A percentile compares a stretch with the other conserved stretches of the same genome.
These are phyloP conservation scores for Picea glauca DNA, from an alignment of 75 land plant genomes.

Conservation along the genomic window DNA sequence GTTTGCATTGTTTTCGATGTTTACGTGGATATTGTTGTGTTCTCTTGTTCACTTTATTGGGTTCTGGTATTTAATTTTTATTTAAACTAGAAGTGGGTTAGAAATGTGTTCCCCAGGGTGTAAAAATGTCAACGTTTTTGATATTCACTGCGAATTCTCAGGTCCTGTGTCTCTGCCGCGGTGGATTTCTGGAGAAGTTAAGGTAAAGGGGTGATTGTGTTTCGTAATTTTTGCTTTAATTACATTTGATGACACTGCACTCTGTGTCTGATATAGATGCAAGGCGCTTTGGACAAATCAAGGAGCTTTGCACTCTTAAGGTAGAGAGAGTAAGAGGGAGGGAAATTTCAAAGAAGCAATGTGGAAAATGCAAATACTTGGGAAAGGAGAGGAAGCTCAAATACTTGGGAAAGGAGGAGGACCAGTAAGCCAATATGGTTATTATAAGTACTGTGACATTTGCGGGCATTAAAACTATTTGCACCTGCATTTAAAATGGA, in stretches of 20 bases:
- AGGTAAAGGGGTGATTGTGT: background rate
- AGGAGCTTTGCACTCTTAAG: constrained; percentile 14
- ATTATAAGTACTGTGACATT: background rate
- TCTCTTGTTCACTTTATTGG: background rate
- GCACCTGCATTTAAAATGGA: constrained; percentile 5
- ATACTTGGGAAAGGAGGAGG: constrained; percentile 8
- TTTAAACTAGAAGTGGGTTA: background rate
- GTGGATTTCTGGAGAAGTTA: background rate
- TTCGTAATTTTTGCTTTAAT: background rate
- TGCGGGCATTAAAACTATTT: constrained; percentile 3
- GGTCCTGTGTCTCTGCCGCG: background rate
- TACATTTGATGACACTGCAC: background rate
- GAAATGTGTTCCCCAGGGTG: background rate
- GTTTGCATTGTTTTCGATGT: background rate
- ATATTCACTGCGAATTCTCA: background rate
- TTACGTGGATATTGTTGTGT: background rate
- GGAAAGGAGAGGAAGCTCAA: constrained; percentile 10
- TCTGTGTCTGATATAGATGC: constrained; percentile 14
- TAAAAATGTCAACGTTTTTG: background rate
- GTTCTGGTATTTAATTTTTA: background rate
- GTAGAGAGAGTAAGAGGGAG: constrained; percentile 8
- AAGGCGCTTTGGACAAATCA: constrained; percentile 13
- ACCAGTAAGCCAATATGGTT: background rate
- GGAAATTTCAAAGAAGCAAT: constrained; percentile 3
- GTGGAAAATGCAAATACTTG: constrained; percentile 9